Percentiles rank a stretch among this genome's conserved stretches.
phyloP scores from a whole-genome alignment of 805 yeast genomes.

The Kuraishia cidri region DNA sequence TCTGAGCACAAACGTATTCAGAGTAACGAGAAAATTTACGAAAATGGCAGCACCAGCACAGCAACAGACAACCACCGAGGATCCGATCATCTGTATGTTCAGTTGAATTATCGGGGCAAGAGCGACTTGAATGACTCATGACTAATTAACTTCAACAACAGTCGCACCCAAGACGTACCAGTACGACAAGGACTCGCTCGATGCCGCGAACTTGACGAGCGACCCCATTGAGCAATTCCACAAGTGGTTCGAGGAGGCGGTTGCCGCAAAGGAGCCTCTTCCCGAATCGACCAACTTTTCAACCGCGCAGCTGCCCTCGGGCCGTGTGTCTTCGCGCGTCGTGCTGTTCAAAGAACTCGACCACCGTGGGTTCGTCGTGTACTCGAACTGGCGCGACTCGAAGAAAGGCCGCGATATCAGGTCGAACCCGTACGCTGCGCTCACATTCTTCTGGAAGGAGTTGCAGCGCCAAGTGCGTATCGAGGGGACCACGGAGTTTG shows the following conservation, averaged over 20 bases:
- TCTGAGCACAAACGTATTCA: no score
- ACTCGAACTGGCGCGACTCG: conserved; percentile 86
- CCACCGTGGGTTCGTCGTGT: conserved; percentile 72
- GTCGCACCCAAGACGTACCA: conserved; percentile 89
- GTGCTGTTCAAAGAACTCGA: conserved; percentile 89
- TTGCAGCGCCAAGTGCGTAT: conserved; percentile 89
- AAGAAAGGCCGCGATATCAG: conserved; percentile 69
- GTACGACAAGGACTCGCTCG: conserved; percentile 60
- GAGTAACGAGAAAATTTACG: no score
- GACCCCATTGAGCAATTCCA: conserved; percentile 77
- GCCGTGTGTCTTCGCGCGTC: conserved; percentile 79
- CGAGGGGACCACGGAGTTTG: conserved; percentile 76
- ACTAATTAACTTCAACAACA: conserved; percentile 10
- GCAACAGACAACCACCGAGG: neutral
- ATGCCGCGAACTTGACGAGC: conserved; percentile 37
- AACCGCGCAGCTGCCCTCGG: conserved; percentile 82
- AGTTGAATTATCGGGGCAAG: neutral
- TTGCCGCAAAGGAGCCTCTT: conserved; percentile 40
- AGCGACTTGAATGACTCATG: neutral
- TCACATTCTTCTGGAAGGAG: conserved; percentile 88
- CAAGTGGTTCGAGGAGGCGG: conserved; percentile 79
- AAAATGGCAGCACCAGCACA: neutral
- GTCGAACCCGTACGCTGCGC: conserved; percentile 71
- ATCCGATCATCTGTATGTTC: conserved; percentile 2
- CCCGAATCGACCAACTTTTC: conserved; percentile 88